These are phyloP conservation scores for Perilla frutescens DNA, from an alignment of 257 asterid genomes.

Conservation along the genomic window DNA sequence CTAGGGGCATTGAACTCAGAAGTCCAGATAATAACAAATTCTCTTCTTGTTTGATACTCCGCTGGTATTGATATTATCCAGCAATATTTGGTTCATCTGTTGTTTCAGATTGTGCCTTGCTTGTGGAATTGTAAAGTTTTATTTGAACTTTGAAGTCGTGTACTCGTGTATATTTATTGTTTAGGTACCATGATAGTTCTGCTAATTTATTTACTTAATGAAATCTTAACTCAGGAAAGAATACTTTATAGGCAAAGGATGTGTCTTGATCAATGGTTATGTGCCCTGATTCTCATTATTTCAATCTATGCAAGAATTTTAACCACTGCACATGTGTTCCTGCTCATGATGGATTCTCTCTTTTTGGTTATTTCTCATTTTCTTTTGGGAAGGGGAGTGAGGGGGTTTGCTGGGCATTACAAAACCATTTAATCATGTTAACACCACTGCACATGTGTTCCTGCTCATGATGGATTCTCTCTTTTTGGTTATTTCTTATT, in stretches of 20 bases:
- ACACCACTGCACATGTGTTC: too few relatives aligned
- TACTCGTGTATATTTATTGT: constrained; percentile 11
- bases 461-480: too few relatives aligned
- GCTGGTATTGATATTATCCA: neutral
- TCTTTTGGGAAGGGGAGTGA: too few relatives aligned
- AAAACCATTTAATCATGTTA: too few relatives aligned
- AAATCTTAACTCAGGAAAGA: constrained; percentile 6
- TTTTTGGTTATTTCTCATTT: too few relatives aligned
- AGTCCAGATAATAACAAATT: constrained; percentile 4
- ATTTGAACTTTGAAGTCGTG: constrained; percentile 10
- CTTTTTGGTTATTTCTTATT: too few relatives aligned
- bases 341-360: too few relatives aligned
- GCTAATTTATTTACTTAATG: neutral
- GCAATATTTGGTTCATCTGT: neutral
- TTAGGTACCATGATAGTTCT: constrained; percentile 17
- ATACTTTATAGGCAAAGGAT: constrained; percentile 13
- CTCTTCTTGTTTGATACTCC: constrained; percentile 13
- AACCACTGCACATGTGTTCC: too few relatives aligned
- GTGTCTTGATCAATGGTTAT: neutral
- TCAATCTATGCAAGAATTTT: too few relatives aligned
- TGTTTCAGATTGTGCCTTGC: constrained; percentile 9
- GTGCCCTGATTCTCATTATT: too few relatives aligned
- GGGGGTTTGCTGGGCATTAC: too few relatives aligned
- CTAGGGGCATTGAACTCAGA: constrained; percentile 17
- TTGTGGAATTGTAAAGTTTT: constrained; percentile 14